Base-by-base conservation (phyloP, 1,284 basidiomycete species). In the Vanrija sp. region DNA sequence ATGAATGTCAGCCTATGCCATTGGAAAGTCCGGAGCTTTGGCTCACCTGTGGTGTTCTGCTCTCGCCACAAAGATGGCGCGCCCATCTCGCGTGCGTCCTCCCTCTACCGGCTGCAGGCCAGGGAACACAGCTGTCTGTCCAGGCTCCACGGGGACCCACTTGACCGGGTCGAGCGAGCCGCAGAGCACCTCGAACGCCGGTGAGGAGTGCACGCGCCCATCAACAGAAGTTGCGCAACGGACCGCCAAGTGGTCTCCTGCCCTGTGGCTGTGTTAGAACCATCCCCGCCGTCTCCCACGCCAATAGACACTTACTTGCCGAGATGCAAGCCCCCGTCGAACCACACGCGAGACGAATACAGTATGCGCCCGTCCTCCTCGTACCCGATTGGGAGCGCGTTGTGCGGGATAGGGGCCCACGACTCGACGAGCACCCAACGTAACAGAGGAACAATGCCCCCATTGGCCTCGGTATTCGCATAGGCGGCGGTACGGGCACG, bases 401-500 rank as follows among this genome's bases (percentile, higher is more conserved):
- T 71, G 16, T 48, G 43, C 6, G 74, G 74, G 12, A 72, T 53
- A 6, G 60, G 50, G 8, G 58, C 61, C 4, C 62, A 62, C n/a
- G 57, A 52, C 41, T 72, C 65, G 31, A 75, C 70, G 10, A 72
- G 59, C 39, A 71, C 69, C 72, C 72, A 74, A n/a, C 53, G 62
- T 44, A 72, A 53, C 22, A 72, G 55, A 3, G 72, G 72, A 37
- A 64, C 64, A 18, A 66, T 55, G 9, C 58, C 58, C 9, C 41
- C 44, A 18, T 41, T 31, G 15, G 37, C 22, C 15, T 22, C 35
- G 2, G 54, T 45, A 2, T 51, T 36, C 10, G 45, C 54, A 49
- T 73, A 73, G 16, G 62, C 61, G 5, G 59, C 83, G 15, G 78
- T 83, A 16, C 80, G 88, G 19, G 83, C 85, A 6, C 77, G 86